Conservation (phyloP, 768 basidiomycete genomes). For the Tremella fuciformis region DNA sequence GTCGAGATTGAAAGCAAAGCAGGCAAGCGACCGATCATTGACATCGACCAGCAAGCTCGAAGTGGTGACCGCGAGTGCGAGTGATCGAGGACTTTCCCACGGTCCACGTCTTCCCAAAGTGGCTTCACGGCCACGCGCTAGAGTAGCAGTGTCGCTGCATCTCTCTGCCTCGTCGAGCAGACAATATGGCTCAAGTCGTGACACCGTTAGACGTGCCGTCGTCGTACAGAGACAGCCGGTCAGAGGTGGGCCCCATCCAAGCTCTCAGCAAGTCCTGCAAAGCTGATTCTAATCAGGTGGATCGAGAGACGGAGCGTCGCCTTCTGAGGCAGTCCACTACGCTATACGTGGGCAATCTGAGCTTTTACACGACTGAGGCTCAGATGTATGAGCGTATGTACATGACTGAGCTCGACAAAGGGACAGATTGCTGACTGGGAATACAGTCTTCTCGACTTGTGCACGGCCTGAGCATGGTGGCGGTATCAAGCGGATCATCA, state of each 20-base stretch:
- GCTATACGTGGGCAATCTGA: conserved; percentile 70
- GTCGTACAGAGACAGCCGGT: conserved; percentile 93
- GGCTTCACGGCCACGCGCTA: no score
- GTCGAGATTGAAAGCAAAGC: no score
- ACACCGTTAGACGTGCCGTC: conserved; percentile 84
- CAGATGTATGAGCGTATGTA: conserved; percentile 51
- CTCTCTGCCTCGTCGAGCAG: no score
- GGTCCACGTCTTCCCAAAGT: no score
- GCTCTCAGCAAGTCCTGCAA: not conserved
- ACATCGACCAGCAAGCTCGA: no score
- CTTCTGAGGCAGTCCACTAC: conserved; percentile 80
- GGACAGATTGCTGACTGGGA: not conserved
- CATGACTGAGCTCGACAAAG: not conserved
- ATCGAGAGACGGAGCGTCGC: conserved; percentile 74
- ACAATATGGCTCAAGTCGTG: conserved; percentile 71
- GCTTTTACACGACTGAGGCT: conserved; percentile 46
- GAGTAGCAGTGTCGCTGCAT: no score
- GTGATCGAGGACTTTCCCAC: no score
- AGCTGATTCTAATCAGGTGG: conserved; percentile 46
- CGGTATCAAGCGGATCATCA: conserved; percentile 51
- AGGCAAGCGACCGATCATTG: no score
- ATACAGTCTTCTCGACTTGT: conserved; percentile 48
- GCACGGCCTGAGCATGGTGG: conserved; percentile 46
- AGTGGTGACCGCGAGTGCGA: no score
- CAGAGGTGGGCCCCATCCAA: conserved; percentile 55